A percentile compares a stretch with the other conserved stretches of the same genome.
Conservation (phyloP, 2,329 filamentous ascomycete genomes). For the Thielaviopsis punctulata region DNA sequence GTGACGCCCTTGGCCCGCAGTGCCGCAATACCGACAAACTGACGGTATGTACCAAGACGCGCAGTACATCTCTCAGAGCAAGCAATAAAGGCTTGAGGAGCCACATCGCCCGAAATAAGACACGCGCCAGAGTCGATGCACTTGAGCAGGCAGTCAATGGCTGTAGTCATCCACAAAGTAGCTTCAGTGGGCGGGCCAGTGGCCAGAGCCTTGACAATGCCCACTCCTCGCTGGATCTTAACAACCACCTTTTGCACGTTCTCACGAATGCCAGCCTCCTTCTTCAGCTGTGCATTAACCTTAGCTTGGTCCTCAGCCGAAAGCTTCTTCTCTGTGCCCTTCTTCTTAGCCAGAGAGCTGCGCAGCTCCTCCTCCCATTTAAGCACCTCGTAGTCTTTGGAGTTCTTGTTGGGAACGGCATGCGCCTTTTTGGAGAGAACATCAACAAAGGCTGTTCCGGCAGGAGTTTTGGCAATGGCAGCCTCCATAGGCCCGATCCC, state of each 20-base stretch:
- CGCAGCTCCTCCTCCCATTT: slow-evolving; percentile 95
- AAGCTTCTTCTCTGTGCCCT: slow-evolving; percentile 78
- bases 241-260: slow-evolving; percentile 53
- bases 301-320: slow-evolving; percentile 78
- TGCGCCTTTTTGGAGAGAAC: slow-evolving; percentile 71
- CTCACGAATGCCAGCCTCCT: slow-evolving; percentile 63
- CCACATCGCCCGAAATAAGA: slow-evolving; percentile 62
- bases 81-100: slow-evolving; percentile 60
- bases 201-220: slow-evolving; percentile 67
- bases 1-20: slow-evolving; percentile 61
- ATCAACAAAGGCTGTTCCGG: slow-evolving; percentile 78
- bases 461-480: slow-evolving; percentile 80
- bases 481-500: slow-evolving; percentile 73
- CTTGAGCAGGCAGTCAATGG: slow-evolving; percentile 54
- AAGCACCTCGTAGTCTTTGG: slow-evolving; percentile 84
- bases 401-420: slow-evolving; percentile 66
- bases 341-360: slow-evolving; percentile 78
- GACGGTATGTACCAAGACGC: slow-evolving; percentile 58
- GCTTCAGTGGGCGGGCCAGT: slow-evolving; percentile 80
- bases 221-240: slow-evolving; percentile 64
- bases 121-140: slow-evolving; percentile 67
- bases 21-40: slow-evolving; percentile 77
- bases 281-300: slow-evolving; percentile 76
- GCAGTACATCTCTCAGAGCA: slow-evolving; percentile 59
- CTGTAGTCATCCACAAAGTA: slow-evolving; percentile 71